These are phyloP conservation scores for Aspergillus candidus DNA, from an alignment of 2,329 filamentous ascomycete species.

Conservation along the genomic window DNA sequence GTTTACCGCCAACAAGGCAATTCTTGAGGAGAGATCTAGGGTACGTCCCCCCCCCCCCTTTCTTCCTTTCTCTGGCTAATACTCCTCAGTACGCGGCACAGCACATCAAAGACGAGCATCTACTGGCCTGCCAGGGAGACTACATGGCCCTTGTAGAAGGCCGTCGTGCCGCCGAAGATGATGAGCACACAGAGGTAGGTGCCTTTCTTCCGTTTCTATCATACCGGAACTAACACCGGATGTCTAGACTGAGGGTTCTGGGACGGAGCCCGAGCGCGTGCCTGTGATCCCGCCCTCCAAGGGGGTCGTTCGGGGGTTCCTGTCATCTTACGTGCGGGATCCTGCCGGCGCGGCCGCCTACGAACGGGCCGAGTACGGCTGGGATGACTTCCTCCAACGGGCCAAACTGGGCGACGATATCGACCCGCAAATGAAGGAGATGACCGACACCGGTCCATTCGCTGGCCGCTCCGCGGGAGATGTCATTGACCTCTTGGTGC, in stretches of 20 bases:
- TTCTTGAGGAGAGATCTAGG: conserved; percentile 28
- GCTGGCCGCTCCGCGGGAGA: conserved; percentile 21
- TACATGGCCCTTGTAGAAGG: conserved; percentile 36
- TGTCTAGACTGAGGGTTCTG: conserved; percentile 26
- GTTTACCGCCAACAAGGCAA: conserved; percentile 26
- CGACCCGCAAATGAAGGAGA: conserved; percentile 35
- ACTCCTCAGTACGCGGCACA: conserved; percentile 12
- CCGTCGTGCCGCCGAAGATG: conserved; percentile 35
- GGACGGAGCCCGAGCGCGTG: conserved; percentile 24
- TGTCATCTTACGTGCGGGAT: conserved; percentile 30
- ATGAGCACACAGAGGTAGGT: conserved; percentile 37
- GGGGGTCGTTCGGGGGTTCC: conserved; percentile 30
- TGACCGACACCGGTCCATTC: conserved; percentile 22
- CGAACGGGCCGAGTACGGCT: conserved; percentile 30
- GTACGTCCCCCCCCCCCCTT: conserved; percentile 16
- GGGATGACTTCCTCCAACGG: conserved; percentile 38
- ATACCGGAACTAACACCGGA: conserved; percentile 9
- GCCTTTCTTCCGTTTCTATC: neutral
- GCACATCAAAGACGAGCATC: conserved; percentile 33
- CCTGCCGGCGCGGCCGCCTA: conserved; percentile 30
- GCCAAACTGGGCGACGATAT: conserved; percentile 34
- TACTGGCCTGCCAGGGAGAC: conserved; percentile 35
- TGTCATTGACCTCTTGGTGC: conserved; percentile 22
- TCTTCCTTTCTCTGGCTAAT: conserved; percentile 1
- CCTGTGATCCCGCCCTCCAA: conserved; percentile 17